These are phyloP conservation scores for Coix lacrymajobi DNA, from an alignment of 176 grass and related monocot species.

Conservation along the genomic window DNA sequence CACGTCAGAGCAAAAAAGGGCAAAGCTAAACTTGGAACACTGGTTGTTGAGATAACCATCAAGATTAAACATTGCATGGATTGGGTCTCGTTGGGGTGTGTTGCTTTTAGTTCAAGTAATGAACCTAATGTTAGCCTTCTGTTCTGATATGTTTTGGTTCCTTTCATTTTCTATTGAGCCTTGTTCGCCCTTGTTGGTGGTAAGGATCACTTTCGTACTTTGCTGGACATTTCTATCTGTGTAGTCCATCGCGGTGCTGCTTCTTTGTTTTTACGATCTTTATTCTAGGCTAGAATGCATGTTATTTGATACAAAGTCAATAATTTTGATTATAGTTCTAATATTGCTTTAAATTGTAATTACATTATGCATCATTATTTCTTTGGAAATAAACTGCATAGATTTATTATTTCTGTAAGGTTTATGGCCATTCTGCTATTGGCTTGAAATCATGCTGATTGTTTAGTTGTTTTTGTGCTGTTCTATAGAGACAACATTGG, in stretches of 20 bases:
- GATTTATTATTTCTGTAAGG: not conserved
- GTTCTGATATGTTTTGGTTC: not conserved
- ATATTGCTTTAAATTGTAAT: not conserved
- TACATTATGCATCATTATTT: not conserved
- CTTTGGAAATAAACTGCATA: not conserved
- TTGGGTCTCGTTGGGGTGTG: not conserved
- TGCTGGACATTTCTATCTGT: not conserved
- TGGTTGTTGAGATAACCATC: not conserved
- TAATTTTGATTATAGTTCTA: not conserved
- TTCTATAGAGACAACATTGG: constrained; percentile 82
- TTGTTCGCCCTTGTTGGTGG: not conserved
- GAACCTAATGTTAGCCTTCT: not conserved
- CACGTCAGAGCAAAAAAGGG: not conserved
- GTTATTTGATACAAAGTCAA: not conserved
- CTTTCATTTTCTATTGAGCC: not conserved
- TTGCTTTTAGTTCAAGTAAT: not conserved
- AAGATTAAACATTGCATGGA: not conserved
- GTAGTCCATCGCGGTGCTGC: not conserved
- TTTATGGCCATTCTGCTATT: not conserved
- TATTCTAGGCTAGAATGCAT: not conserved
- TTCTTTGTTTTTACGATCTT: not conserved
- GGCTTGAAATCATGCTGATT: not conserved
- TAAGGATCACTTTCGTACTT: not conserved
- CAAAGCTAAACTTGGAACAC: not conserved
- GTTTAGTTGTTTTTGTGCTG: constrained; percentile 10